Evolutionary conservation across 805 yeast species (phyloP).

Genomic region (Candida palmyrensis): DNA sequence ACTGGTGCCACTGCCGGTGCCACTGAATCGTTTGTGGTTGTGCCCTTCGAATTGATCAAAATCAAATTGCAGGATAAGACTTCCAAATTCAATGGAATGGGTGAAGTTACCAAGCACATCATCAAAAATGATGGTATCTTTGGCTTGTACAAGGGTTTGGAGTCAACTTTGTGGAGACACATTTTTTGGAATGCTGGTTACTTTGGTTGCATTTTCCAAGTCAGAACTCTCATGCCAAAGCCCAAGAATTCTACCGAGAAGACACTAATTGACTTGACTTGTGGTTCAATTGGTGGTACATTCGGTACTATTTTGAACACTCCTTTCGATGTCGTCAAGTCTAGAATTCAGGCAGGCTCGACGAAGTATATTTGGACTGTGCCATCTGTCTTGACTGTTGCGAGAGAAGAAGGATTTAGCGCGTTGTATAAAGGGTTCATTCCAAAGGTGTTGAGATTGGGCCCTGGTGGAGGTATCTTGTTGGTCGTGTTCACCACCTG

Average conservation of each 20-base stretch:
- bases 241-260: conserved; percentile 67
- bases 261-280: conserved; percentile 79
- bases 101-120: conserved; percentile 73
- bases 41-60: conserved; percentile 94
- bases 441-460: conserved; percentile 95
- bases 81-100: conserved; percentile 77
- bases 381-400: conserved; percentile 70
- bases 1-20: conserved; percentile 99
- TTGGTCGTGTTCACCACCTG: conserved; percentile 93
- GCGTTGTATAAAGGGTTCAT: conserved; percentile 95
- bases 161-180: conserved; percentile 97
- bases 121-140: conserved; percentile 70
- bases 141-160: conserved; percentile 90
- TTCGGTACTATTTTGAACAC: conserved; percentile 93
- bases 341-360: conserved; percentile 88
- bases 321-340: conserved; percentile 96
- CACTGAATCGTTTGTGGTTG: conserved; percentile 92
- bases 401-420: conserved; percentile 84
- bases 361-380: conserved; percentile 91
- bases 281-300: conserved; percentile 97
- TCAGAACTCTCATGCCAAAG: conserved; percentile 71
- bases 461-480: conserved; percentile 99
- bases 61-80: conserved; percentile 89
- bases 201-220: conserved; percentile 91
- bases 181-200: conserved; percentile 97